Base-by-base conservation (phyloP, 2,329 filamentous ascomycete genomes). In the Xylaria digitata region DNA sequence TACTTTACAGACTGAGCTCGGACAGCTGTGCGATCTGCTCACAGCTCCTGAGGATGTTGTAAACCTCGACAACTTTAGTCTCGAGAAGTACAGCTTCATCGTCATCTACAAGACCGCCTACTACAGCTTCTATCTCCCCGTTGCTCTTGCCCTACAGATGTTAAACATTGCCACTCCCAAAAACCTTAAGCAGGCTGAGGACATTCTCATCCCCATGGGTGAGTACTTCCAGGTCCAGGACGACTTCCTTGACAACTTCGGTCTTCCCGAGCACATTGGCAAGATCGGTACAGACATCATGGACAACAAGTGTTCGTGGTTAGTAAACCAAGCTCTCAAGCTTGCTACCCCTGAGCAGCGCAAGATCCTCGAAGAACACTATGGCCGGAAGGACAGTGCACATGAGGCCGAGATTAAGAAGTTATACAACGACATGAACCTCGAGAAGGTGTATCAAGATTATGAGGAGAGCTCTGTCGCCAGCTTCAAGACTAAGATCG, bases 211-310 rank as follows among this genome's bases (percentile, higher is more conserved):
- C 72, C 94, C 95, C 23, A 92, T 98, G 80, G 96, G 96, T 77
- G 94, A 98, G 84, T 99, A 99, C 86, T 99, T 99, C 88, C 96
- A 99, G 83, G 89, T 97, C 71, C 96, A 99, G 82, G 96, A 99
- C 80, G 96, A 99, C 85, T 99, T 96, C 84, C 92, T 99, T 60
- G 96, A 99, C 86, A 97, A 96, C 83, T 99, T 96, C 78, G 96
- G 95, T 75, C 90, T 95, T 74, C 94, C 96, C 45, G 89, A 93
- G 76, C 88, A 94, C 77, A 96, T 99, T 79, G 96, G 96, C 81
- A 99, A 99, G 89, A 97, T 98, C 72, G 96, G 96, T 72, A 99
- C 96, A 67, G 96, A 99, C 78, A 99, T 99, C 81, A 90, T 94
- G 86, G 96, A 99, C 84, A 99, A 99, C 88, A 99, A 99, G 87